Evolutionary conservation across 257 asterid genomes (phyloP).

Genomic region (Linaria vulgaris): DNA sequence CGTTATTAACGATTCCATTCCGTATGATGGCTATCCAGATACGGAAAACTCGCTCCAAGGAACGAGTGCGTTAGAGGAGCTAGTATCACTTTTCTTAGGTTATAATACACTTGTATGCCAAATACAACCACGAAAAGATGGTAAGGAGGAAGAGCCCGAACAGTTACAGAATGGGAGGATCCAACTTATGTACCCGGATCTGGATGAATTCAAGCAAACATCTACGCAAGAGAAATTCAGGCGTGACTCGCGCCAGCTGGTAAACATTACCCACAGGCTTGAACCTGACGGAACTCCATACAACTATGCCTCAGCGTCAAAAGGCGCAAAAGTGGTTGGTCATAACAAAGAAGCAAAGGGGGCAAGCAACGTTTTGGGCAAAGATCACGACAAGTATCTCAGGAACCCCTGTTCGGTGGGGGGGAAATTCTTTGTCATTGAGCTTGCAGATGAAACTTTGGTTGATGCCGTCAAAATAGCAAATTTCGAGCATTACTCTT

Average conservation of each 20-base stretch:
- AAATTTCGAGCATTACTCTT: slow-evolving; percentile 86
- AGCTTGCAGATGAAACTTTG: slow-evolving; percentile 84
- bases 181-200: slow-evolving; percentile 59
- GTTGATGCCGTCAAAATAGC: slow-evolving; percentile 88
- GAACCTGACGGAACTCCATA: slow-evolving; percentile 88
- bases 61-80: slow-evolving; percentile 47
- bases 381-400: slow-evolving; percentile 87
- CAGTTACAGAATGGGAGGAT: slow-evolving; percentile 41
- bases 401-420: slow-evolving; percentile 82
- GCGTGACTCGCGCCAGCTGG: slow-evolving; percentile 45
- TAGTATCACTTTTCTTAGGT: slow-evolving; percentile 45
- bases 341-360: slow-evolving; percentile 92
- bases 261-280: slow-evolving; percentile 75
- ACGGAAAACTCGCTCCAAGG: slow-evolving; percentile 36
- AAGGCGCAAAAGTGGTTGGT: slow-evolving; percentile 92
- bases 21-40: slow-evolving; percentile 22
- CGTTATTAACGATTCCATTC: slow-evolving; percentile 29
- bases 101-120: slow-evolving; percentile 46
- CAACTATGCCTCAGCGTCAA: slow-evolving; percentile 84
- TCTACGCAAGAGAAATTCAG: slow-evolving; percentile 50
- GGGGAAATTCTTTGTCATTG: slow-evolving; percentile 69
- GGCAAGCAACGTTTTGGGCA: slow-evolving; percentile 71
- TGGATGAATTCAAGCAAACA: slow-evolving; percentile 71
- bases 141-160: slow-evolving; percentile 26
- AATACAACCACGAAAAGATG: slow-evolving; percentile 30